phyloP scores from a whole-genome alignment of 805 yeast genomes.

The Barnettozyma siamensis region DNA sequence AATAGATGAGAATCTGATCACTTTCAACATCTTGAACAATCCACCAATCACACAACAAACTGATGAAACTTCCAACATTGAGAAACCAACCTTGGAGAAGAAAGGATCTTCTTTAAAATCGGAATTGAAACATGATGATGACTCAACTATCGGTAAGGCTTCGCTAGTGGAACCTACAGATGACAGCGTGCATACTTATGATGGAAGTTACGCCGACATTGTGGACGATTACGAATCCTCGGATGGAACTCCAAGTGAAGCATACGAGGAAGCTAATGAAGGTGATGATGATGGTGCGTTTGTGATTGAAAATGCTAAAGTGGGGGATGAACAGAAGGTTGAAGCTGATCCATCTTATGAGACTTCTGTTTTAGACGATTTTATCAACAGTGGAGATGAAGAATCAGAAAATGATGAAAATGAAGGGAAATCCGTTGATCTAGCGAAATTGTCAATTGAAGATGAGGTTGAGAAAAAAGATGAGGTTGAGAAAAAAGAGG shows the following conservation, averaged over 20 bases:
- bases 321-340: constrained; percentile 11
- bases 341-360: not conserved
- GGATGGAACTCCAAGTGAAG: not conserved
- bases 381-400: constrained; percentile 1
- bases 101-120: constrained; percentile 5
- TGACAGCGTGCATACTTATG: not conserved
- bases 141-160: not conserved
- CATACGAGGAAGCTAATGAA: constrained; percentile 3
- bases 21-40: not conserved
- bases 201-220: constrained; percentile 3
- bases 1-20: constrained; percentile 6
- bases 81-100: not conserved
- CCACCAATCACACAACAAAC: not conserved
- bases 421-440: not conserved
- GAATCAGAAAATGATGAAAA: not conserved
- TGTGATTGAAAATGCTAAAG: not conserved
- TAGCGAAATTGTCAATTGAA: not conserved
- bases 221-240: constrained; percentile 3
- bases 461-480: not conserved
- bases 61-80: not conserved
- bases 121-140: constrained; percentile 12
- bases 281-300: constrained; percentile 2
- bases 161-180: not conserved
- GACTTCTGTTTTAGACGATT: constrained; percentile 1
- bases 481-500: not conserved